Base-by-base conservation (phyloP, 768 basidiomycete species). In the Boletellus sp. region DNA sequence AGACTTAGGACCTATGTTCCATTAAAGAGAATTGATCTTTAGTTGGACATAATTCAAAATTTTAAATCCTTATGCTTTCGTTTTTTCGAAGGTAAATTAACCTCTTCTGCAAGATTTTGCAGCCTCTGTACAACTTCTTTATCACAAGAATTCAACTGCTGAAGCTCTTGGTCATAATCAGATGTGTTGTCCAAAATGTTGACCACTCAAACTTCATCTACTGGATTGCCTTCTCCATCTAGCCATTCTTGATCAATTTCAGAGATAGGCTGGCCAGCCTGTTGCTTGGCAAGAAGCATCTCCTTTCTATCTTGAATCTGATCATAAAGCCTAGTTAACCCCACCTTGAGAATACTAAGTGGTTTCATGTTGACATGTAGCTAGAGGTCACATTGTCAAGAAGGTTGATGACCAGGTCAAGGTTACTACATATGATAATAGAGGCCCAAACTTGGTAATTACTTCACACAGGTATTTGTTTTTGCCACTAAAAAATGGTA, bases 191-290 rank as follows among this genome's bases (percentile, higher is more conserved):
- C 26, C 16, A 43, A 17, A 6, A 2, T 4, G 11, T 49, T 42
- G 6, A 49, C 34, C 1, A 49, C 26, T 6, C 16, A n/a, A 16
- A 17, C 48, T 23, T 49, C 42, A 37, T 49, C 41, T 12, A 49
- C 28, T 3, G 43, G 16, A 31, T 49, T 49, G 4, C 26, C 42
- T 16, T 13, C 26, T 31, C 16, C 2, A 28, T 49, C 48, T 8
- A 66, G 43, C 61, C 59, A 66, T 32, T 57, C 49, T 36, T 57
- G 45, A 26, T 64, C 63, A 19, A 8, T 20, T 2, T 46, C 41
- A n/a, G 59, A 54, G 17, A 64, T 53, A n/a, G 41, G 15, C 41
- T 59, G 28, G 19, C 48, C 35, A 13, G 47, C 46, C 44, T 52
- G 41, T 11, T 59, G 42, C 3, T 39, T 31, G 17, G 32, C 31